Percentiles rank a stretch among this genome's conserved stretches.
Conservation (phyloP, 2,329 filamentous ascomycete species). For the Periconia digitata region DNA sequence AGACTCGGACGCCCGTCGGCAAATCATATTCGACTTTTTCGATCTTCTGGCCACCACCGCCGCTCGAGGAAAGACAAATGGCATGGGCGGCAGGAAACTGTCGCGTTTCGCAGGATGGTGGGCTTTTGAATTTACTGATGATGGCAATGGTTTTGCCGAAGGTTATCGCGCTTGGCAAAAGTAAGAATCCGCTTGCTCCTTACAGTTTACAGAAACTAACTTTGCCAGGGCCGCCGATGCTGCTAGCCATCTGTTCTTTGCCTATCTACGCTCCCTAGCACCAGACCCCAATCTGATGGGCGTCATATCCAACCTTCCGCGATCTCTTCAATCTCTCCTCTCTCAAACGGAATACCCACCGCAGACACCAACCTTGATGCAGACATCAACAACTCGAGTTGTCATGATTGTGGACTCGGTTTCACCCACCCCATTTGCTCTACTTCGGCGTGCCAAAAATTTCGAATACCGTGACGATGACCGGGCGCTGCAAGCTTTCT, state of each 20-base stretch:
- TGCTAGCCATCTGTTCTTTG: conserved; percentile 96
- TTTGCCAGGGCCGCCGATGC: conserved; percentile 79
- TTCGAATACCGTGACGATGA: conserved; percentile 95
- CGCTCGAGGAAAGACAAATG: conserved; percentile 90
- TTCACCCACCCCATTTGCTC: conserved; percentile 88
- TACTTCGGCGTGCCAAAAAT: conserved; percentile 86
- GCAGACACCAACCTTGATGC: conserved; percentile 72
- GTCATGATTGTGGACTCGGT: conserved; percentile 96
- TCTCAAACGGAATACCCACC: conserved; percentile 95
- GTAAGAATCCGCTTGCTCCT: conserved; percentile 50
- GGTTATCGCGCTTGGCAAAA: conserved; percentile 87
- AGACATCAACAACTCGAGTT: conserved; percentile 81
- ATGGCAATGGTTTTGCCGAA: conserved; percentile 87
- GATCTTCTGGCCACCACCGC: conserved; percentile 88
- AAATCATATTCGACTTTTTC: conserved; percentile 96
- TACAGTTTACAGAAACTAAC: conserved; percentile 30
- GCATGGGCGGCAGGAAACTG: conserved; percentile 87
- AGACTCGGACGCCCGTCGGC: conserved; percentile 79
- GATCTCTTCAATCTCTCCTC: conserved; percentile 86
- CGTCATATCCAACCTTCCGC: conserved; percentile 82
- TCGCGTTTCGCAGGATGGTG: conserved; percentile 97
- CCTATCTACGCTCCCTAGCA: conserved; percentile 85
- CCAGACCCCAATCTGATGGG: conserved; percentile 73
- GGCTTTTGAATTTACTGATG: conserved; percentile 91
- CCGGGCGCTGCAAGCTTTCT: conserved; percentile 78